phyloP scores from a whole-genome alignment of 257 asterid species.

The Mentha longifolia region DNA sequence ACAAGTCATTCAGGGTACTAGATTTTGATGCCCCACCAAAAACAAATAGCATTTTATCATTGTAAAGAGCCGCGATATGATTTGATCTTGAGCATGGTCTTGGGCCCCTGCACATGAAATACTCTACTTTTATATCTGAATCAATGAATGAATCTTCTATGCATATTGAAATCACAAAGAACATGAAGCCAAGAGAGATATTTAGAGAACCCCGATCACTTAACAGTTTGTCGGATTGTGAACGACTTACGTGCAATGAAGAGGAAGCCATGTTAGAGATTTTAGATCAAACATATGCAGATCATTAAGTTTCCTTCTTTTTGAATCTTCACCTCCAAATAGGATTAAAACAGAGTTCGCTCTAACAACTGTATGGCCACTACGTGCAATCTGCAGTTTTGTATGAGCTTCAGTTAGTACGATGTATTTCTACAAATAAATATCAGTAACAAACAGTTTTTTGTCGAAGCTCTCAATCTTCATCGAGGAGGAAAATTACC shows the following conservation, averaged over 20 bases:
- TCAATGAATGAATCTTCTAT: constrained; percentile 13
- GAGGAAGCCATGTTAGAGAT: constrained; percentile 97
- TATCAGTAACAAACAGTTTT: constrained; percentile 2
- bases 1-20: constrained; percentile 86
- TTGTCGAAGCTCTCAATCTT: not conserved
- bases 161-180: constrained; percentile 14
- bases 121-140: constrained; percentile 20
- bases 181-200: constrained; percentile 14
- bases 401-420: constrained; percentile 35
- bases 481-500: constrained; percentile 50
- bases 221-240: not conserved
- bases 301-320: constrained; percentile 86
- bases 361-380: constrained; percentile 93
- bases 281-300: constrained; percentile 96
- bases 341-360: constrained; percentile 79
- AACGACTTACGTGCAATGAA: constrained; percentile 92
- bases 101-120: constrained; percentile 70
- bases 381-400: constrained; percentile 76
- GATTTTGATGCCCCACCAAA: constrained; percentile 95
- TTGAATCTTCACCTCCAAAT: constrained; percentile 94
- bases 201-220: constrained; percentile 6
- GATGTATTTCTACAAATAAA: not conserved
- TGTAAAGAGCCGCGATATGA: constrained; percentile 88
- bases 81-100: constrained; percentile 90
- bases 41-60: constrained; percentile 78